These are phyloP conservation scores for Teunomyces tritomae DNA, from an alignment of 805 yeast genomes.

Conservation along the genomic window DNA sequence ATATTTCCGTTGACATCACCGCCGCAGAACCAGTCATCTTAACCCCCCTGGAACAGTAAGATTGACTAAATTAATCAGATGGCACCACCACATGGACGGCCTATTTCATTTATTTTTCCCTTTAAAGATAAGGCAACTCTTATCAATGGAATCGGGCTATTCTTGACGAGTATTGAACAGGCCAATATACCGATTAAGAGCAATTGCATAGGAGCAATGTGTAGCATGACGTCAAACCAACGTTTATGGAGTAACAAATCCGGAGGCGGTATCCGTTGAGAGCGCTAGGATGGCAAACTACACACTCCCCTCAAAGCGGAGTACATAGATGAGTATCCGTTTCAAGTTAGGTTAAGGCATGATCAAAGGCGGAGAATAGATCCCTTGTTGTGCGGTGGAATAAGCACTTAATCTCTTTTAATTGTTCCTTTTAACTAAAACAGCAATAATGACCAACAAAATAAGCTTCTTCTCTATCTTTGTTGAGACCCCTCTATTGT, in stretches of 20 bases:
- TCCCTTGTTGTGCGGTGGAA: neutral
- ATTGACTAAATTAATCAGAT: no score
- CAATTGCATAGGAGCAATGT: no score
- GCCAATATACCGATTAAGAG: no score
- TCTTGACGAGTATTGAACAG: no score
- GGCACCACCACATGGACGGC: no score
- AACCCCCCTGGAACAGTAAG: no score
- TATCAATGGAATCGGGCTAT: no score
- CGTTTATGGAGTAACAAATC: neutral
- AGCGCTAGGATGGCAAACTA: neutral
- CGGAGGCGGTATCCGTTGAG: neutral
- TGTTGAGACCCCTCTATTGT: neutral
- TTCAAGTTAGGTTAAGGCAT: neutral
- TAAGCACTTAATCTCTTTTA: neutral
- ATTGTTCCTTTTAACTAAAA: neutral
- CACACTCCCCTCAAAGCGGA: neutral
- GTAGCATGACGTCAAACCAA: neutral
- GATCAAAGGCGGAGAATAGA: neutral
- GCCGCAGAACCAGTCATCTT: no score
- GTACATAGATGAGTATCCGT: neutral
- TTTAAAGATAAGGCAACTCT: no score
- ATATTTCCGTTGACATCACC: no score
- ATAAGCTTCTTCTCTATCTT: neutral
- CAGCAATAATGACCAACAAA: neutral
- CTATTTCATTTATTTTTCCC: no score